Conservation (phyloP, 2,329 filamentous ascomycete species). For the Cucurbitaria berberidis region DNA sequence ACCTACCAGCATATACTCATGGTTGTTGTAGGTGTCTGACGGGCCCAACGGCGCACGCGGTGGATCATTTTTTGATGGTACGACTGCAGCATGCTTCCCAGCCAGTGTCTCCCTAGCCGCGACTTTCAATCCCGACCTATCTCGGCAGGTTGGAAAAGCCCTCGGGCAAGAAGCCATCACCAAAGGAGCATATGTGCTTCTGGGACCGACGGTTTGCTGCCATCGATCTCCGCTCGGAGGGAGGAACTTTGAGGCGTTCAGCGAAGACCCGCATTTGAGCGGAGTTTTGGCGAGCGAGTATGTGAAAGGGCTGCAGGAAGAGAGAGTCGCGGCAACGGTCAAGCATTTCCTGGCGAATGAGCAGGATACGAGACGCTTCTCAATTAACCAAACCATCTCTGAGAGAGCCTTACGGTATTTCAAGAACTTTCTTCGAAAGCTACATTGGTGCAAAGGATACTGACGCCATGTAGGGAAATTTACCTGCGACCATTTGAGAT, state of each 20-base stretch:
- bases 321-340: constrained; percentile 9
- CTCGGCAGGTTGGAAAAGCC: constrained; percentile 28
- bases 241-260: constrained; percentile 17
- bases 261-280: constrained; percentile 14
- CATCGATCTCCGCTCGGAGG: constrained; percentile 14
- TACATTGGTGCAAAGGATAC: background rate
- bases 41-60: constrained; percentile 72
- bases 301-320: constrained; percentile 55
- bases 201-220: constrained; percentile 40
- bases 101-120: constrained; percentile 69
- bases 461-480: constrained; percentile 24
- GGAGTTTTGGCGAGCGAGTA: constrained; percentile 7
- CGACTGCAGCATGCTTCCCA: constrained; percentile 73
- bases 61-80: constrained; percentile 65
- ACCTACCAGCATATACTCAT: background rate
- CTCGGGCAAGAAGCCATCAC: constrained; percentile 33
- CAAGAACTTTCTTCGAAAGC: too few relatives aligned
- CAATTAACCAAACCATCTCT: constrained; percentile 64
- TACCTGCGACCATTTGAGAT: constrained; percentile 63
- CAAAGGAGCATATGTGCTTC: constrained; percentile 11
- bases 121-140: constrained; percentile 35
- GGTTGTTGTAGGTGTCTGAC: constrained; percentile 58
- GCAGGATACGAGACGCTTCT: constrained; percentile 66
- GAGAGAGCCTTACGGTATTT: constrained; percentile 61
- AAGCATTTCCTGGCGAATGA: constrained; percentile 75